phyloP scores from a whole-genome alignment of 441 rosid genomes.

The Cnidoscolus chayamansa region DNA sequence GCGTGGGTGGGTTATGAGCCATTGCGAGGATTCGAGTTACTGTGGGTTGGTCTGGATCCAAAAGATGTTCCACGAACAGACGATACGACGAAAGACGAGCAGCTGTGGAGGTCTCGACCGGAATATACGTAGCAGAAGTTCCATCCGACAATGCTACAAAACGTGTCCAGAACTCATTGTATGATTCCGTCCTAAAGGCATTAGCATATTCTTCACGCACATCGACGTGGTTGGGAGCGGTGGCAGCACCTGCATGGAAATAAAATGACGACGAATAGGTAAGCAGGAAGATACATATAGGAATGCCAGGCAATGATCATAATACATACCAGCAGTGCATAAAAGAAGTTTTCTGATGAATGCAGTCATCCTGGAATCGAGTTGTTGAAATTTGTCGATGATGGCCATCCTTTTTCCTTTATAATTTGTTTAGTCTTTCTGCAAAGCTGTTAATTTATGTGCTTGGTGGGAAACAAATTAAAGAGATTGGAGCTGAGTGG shows the following conservation, averaged over 20 bases:
- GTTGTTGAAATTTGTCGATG: not conserved
- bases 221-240: slow-evolving; percentile 30
- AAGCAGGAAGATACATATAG: not conserved
- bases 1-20: slow-evolving; percentile 23
- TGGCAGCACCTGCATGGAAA: slow-evolving; percentile 15
- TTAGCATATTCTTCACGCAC: slow-evolving; percentile 77
- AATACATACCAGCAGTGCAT: slow-evolving; percentile 16
- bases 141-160: slow-evolving; percentile 31
- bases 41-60: slow-evolving; percentile 58
- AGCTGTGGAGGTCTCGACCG: slow-evolving; percentile 46
- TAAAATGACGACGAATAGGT: slow-evolving; percentile 5
- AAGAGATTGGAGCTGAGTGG: not conserved
- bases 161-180: slow-evolving; percentile 68
- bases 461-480: not conserved
- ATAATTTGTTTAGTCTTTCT: not conserved
- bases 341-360: slow-evolving; percentile 30
- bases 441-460: not conserved
- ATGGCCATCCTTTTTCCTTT: not conserved
- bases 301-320: too few species aligned
- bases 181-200: slow-evolving; percentile 79
- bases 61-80: slow-evolving; percentile 59
- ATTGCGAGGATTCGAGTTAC: slow-evolving; percentile 35
- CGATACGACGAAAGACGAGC: slow-evolving; percentile 76
- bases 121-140: slow-evolving; percentile 20
- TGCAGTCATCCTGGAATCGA: slow-evolving; percentile 28